Percentiles rank a stretch among this genome's conserved stretches.
Evolutionary conservation across 208 protist genomes (phyloP).

Genomic region (Acanthamoeba polyphaga): DNA sequence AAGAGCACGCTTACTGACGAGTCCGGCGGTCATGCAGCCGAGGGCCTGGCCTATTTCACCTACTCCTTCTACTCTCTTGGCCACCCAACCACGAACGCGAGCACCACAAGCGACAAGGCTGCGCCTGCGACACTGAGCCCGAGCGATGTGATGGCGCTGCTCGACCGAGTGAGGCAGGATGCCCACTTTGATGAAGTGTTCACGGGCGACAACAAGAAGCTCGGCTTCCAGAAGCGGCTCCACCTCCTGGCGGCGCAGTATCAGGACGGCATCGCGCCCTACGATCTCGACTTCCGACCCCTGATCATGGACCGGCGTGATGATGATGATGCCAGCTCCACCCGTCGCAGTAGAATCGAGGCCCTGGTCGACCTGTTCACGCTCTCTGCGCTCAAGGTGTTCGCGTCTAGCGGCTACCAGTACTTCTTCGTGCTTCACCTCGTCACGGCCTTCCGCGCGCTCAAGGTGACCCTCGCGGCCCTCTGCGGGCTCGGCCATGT

Average conservation of each 20-base stretch:
- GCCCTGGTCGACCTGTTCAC: conserved; percentile 23
- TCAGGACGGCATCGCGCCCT: neutral
- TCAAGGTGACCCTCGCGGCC: neutral
- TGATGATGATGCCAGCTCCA: too few species aligned
- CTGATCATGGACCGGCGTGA: neutral
- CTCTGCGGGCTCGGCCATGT: neutral
- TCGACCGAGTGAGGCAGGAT: neutral
- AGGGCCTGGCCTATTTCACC: conserved; percentile 45
- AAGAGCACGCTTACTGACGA: too few species aligned
- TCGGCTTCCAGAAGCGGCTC: conserved; percentile 11
- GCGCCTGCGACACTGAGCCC: neutral
- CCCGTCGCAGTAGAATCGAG: neutral
- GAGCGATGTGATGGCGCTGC: neutral
- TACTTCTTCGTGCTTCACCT: conserved; percentile 65
- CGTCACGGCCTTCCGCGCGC: conserved; percentile 28
- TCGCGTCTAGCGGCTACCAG: neutral
- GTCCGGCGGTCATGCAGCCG: neutral
- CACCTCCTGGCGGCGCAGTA: neutral
- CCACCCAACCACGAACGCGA: neutral
- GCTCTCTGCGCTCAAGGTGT: conserved; percentile 13
- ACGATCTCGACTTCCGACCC: conserved; percentile 22
- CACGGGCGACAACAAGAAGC: neutral
- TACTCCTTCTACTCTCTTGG: conserved; percentile 9
- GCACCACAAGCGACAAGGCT: neutral
- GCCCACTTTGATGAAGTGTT: neutral